Evolutionary conservation across 192 early-diverging fungal species (phyloP).

Genomic region (Mortierella claussenii): DNA sequence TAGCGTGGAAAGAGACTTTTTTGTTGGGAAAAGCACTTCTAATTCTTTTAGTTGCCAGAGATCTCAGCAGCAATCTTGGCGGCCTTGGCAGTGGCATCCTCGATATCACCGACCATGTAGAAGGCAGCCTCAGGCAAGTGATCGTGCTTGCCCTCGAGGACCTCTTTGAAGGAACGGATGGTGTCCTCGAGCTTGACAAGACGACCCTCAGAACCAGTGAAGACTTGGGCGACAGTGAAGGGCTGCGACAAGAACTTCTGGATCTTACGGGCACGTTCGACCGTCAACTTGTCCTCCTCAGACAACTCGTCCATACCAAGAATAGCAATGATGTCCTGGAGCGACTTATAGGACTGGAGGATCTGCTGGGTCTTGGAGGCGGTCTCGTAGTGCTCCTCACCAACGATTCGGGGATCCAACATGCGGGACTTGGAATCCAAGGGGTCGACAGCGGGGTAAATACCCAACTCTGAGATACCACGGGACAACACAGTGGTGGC

Average conservation of each 20-base stretch:
- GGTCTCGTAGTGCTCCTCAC: slow-evolving; percentile 92
- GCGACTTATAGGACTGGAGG: slow-evolving; percentile 98
- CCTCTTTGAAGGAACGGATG: slow-evolving; percentile 97
- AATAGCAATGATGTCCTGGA: slow-evolving; percentile 99
- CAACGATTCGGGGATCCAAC: slow-evolving; percentile 96
- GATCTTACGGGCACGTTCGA: slow-evolving; percentile 99
- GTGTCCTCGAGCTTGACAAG: slow-evolving; percentile 92
- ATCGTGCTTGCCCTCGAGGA: slow-evolving; percentile 97
- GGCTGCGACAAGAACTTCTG: slow-evolving; percentile 99
- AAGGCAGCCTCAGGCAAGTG: slow-evolving; percentile 94
- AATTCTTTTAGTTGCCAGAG: slow-evolving; percentile 48
- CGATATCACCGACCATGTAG: slow-evolving; percentile 98
- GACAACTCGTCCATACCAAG: slow-evolving; percentile 99
- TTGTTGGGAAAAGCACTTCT: slow-evolving; percentile 1
- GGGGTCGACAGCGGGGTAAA: slow-evolving; percentile 99
- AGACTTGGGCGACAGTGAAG: slow-evolving; percentile 96
- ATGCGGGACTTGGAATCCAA: slow-evolving; percentile 99
- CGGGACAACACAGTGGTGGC: slow-evolving; percentile 99
- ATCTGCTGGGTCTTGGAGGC: slow-evolving; percentile 96
- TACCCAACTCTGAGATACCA: slow-evolving; percentile 98
- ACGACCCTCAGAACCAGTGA: slow-evolving; percentile 98
- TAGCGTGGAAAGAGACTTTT: slow-evolving; percentile 6
- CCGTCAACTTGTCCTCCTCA: slow-evolving; percentile 97
- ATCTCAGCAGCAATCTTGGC: slow-evolving; percentile 59
- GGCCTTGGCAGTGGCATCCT: slow-evolving; percentile 93